A percentile compares a stretch with the other conserved stretches of the same genome.
Conservation (phyloP, 768 basidiomycete genomes). For the Sarcomyxa edulis region DNA sequence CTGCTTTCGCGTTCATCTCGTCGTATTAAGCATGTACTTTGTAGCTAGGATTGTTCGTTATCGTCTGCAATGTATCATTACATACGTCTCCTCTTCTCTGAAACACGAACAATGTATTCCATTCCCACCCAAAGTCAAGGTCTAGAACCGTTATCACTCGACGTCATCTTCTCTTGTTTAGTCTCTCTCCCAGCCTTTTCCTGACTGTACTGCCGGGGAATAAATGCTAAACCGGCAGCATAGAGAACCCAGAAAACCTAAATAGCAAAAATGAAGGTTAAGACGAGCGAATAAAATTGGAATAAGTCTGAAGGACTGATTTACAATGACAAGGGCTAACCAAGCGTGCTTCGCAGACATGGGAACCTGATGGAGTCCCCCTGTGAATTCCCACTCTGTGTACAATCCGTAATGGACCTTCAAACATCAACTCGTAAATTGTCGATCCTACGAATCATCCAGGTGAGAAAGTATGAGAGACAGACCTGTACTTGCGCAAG, state of each 20-base stretch:
- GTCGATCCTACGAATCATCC: slow-evolving; percentile 7
- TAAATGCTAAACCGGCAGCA: slow-evolving; percentile 30
- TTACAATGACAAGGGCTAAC: slow-evolving; percentile 38
- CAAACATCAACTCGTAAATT: slow-evolving; percentile 1
- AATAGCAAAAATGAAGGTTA: too few species aligned
- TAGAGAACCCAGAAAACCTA: slow-evolving; percentile 48
- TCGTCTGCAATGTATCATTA: too few species aligned
- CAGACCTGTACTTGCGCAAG: slow-evolving; percentile 48
- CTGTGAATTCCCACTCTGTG: slow-evolving; percentile 36
- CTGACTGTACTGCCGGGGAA: slow-evolving; percentile 41
- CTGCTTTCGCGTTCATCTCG: too few species aligned
- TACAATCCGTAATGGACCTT: slow-evolving; percentile 47
- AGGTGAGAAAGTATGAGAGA: slow-evolving; percentile 2
- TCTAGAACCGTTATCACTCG: too few species aligned
- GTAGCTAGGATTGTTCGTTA: too few species aligned
- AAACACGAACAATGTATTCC: too few species aligned
- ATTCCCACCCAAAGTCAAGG: too few species aligned
- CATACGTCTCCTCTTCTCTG: too few species aligned
- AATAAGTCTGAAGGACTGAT: slow-evolving; percentile 10
- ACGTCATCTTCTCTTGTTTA: too few species aligned
- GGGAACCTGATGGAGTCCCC: slow-evolving; percentile 30
- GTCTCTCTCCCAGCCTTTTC: slow-evolving; percentile 23
- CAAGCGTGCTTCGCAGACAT: slow-evolving; percentile 37
- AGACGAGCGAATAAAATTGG: slow-evolving; percentile 3
- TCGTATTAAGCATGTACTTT: too few species aligned